Evolutionary conservation across 257 asterid genomes (phyloP).

Genomic region (Solanum bukasovii): DNA sequence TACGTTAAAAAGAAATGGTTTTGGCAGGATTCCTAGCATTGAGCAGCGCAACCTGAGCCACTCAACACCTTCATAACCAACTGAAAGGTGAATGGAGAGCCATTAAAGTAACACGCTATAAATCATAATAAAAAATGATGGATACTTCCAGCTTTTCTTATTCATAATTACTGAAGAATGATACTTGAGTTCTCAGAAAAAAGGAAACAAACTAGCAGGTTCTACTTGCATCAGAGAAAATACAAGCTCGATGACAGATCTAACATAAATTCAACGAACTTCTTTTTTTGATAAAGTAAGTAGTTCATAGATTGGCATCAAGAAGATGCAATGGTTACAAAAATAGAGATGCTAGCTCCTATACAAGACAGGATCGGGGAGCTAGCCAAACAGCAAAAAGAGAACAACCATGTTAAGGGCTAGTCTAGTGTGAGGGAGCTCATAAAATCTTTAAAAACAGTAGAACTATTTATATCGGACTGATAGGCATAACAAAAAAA

Average conservation of each 20-base stretch:
- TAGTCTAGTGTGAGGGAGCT: neutral
- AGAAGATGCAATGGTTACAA: neutral
- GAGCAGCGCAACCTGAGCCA: constrained; percentile 1
- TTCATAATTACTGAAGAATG: neutral
- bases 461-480: neutral
- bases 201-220: neutral
- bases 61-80: neutral
- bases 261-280: neutral
- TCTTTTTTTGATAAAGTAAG: neutral
- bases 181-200: neutral
- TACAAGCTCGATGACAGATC: neutral
- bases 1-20: neutral
- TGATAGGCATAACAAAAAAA: neutral
- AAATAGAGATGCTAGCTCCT: neutral
- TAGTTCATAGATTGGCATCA: neutral
- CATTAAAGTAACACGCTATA: neutral
- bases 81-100: neutral
- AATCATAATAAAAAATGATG: neutral
- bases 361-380: neutral
- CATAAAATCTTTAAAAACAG: neutral
- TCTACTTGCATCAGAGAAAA: neutral
- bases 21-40: neutral
- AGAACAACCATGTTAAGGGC: neutral
- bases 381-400: neutral
- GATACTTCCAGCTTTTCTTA: neutral